Evolutionary conservation across 129 eudicot species (phyloP), one percentile per base, ranked within the genome.

Genomic region (Arctium minus): DNA sequence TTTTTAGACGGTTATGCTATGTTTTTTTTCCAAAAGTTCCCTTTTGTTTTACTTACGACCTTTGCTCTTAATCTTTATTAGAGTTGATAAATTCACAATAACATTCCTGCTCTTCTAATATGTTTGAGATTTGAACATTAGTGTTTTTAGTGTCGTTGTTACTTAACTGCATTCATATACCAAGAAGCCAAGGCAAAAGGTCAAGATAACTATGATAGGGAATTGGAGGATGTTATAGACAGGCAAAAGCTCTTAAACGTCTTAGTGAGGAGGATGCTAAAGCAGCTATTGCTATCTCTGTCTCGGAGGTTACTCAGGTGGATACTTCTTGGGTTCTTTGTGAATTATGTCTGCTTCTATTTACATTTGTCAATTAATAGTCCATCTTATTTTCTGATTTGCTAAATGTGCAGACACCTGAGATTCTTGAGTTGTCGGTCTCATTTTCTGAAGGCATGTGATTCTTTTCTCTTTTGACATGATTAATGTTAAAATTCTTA

Each of bases 201-300:
- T 86, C 79, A 85, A 71, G 94, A 95, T 68, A 95, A 89, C 80
- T 95, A 91, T 79, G 99, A 95, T 35, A 87, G 94, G 81, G 97
- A 95, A 64, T 85, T 95, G 86, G 99, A 95, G 88, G 97, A 95
- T 85, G 92, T 89, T 65, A 95, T 95, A 76, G 99, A 95, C 83
- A 91, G 99, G 80, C 87, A 0, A 90, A 98, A 89, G 98, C 99
- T 85, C 90, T 96, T 76, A 96, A 93, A 87, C 97, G 99, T 73
- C 97, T 96, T 32, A 91, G 93, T 70, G 98, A 96, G 29, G 99
- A 96, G 81, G 99, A 93, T 90, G 99, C 99, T 89, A 96, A 91
- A 89, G 99, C 99, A n/a, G n/a, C n/a, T n/a, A n/a, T n/a, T n/a
- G n/a, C n/a, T n/a, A n/a, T n/a, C n/a, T n/a, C n/a, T n/a, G 99